phyloP scores from a whole-genome alignment of 306 rosid genomes.

The Fragaria vesca region DNA sequence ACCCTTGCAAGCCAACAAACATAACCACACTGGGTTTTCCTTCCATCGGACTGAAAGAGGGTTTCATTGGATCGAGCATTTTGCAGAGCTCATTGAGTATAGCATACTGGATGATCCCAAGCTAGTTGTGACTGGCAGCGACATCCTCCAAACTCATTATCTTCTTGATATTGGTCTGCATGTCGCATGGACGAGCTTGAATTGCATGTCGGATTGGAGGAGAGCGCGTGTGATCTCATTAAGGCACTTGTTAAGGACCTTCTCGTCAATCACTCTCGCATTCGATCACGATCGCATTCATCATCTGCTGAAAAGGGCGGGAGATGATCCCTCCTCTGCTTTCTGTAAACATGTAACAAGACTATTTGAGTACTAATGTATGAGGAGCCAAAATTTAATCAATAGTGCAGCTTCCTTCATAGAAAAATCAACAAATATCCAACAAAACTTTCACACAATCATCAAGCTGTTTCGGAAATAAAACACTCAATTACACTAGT shows the following conservation, averaged over 20 bases:
- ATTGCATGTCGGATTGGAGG: constrained; percentile 82
- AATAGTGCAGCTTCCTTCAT: too few relatives aligned
- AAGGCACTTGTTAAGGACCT: constrained; percentile 79
- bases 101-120: constrained; percentile 88
- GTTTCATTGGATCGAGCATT: constrained; percentile 86
- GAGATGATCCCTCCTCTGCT: constrained; percentile 69
- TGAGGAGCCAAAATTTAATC: too few relatives aligned
- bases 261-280: constrained; percentile 87
- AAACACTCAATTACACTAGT: too few relatives aligned
- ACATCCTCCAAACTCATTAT: constrained; percentile 78
- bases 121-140: constrained; percentile 86
- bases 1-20: constrained; percentile 71
- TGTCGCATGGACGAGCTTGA: constrained; percentile 68
- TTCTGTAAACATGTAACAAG: too few relatives aligned
- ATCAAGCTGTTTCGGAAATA: too few relatives aligned
- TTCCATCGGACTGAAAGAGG: constrained; percentile 69
- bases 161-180: constrained; percentile 83
- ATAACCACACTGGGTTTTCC: constrained; percentile 78
- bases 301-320: constrained; percentile 98
- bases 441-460: too few relatives aligned
- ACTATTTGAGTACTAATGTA: too few relatives aligned
- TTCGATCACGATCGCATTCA: constrained; percentile 89
- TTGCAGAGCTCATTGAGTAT: constrained; percentile 60
- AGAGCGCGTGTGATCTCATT: constrained; percentile 94
- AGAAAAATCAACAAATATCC: too few relatives aligned